phyloP scores from a whole-genome alignment of 768 basidiomycete species.

The Pulveroboletus sp. region DNA sequence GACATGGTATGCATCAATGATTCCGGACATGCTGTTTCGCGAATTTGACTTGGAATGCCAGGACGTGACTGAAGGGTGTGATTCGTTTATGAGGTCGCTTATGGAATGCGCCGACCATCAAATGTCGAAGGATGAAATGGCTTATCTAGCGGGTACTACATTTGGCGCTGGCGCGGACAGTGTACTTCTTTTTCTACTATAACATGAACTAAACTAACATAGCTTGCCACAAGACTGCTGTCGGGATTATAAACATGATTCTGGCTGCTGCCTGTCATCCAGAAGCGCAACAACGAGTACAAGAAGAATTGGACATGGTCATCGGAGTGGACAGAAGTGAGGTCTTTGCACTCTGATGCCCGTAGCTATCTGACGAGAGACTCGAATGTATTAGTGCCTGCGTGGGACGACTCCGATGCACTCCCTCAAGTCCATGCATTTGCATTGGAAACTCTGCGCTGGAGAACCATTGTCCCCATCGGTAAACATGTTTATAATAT shows the following conservation, averaged over 20 bases:
- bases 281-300: constrained; percentile 45
- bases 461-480: constrained; percentile 29
- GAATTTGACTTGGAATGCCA: not conserved
- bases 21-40: too few species aligned
- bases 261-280: constrained; percentile 55
- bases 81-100: constrained; percentile 49
- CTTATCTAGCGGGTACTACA: constrained; percentile 56
- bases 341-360: not conserved
- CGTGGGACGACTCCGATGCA: constrained; percentile 29
- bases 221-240: constrained; percentile 35
- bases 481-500: constrained; percentile 10
- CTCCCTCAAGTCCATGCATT: constrained; percentile 37
- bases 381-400: constrained; percentile 32
- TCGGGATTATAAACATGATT: constrained; percentile 46
- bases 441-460: constrained; percentile 34
- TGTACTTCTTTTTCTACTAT: constrained; percentile 9
- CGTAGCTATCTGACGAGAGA: too few species aligned
- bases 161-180: constrained; percentile 62
- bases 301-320: constrained; percentile 51
- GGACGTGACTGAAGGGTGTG: not conserved
- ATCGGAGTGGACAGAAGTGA: constrained; percentile 38
- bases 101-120: constrained; percentile 45
- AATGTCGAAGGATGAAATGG: constrained; percentile 49
- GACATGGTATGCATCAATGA: constrained; percentile 35
- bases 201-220: not conserved